Conservation (phyloP, 208 protist species). For the Trypanosoma theileri region DNA sequence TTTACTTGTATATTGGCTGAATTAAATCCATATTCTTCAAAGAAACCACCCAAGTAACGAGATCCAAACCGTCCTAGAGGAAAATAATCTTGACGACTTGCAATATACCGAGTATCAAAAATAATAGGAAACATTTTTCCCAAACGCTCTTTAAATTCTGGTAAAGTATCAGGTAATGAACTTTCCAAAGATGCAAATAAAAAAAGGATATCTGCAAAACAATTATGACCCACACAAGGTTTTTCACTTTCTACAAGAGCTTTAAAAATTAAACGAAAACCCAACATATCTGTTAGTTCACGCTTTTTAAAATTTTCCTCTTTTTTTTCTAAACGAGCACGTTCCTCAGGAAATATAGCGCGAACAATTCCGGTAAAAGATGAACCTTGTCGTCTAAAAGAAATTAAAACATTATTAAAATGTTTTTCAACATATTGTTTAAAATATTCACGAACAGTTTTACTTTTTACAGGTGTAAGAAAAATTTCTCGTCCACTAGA, state of each 20-base stretch:
- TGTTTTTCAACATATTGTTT: conserved; percentile 23
- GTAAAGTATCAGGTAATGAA: conserved; percentile 42
- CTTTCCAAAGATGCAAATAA: conserved; percentile 48
- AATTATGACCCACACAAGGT: conserved; percentile 82
- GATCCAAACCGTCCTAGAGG: conserved; percentile 37
- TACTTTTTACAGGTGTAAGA: conserved; percentile 39
- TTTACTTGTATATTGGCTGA: conserved; percentile 41
- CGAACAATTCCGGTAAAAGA: conserved; percentile 36
- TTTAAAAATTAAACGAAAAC: conserved; percentile 67
- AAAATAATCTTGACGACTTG: conserved; percentile 40
- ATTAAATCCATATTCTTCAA: conserved; percentile 49
- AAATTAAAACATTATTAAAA: conserved; percentile 36
- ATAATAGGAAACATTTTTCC: conserved; percentile 56
- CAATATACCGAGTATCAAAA: conserved; percentile 69
- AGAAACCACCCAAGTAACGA: conserved; percentile 47
- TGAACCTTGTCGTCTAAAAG: conserved; percentile 39
- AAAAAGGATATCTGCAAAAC: conserved; percentile 78
- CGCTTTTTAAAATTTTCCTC: conserved; percentile 28
- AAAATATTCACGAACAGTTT: conserved; percentile 46
- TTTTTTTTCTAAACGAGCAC: conserved; percentile 20
- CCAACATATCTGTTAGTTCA: conserved; percentile 49
- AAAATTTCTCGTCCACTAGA: conserved; percentile 40
- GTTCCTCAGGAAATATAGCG: conserved; percentile 41
- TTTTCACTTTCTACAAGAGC: conserved; percentile 60
- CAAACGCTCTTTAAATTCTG: conserved; percentile 46